Evolutionary conservation across 169 alveolate species (phyloP).

Genomic region (Plasmodium relictum): DNA sequence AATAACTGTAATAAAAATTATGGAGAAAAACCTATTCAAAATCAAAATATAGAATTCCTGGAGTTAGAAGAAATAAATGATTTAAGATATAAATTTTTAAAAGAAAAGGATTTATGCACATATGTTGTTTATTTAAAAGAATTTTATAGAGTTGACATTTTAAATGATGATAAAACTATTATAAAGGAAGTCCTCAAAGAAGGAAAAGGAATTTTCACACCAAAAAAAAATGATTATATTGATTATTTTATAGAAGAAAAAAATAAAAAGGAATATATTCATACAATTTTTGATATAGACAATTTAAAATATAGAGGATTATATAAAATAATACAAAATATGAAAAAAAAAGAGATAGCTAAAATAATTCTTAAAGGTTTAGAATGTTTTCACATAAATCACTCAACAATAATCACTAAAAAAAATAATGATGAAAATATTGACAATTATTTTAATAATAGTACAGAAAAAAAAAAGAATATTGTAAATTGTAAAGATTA

Average conservation of each 20-base stretch:
- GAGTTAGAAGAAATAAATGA: slow-evolving; percentile 39
- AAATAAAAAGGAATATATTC: slow-evolving; percentile 51
- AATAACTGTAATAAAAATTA: neutral
- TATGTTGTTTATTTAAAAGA: slow-evolving; percentile 74
- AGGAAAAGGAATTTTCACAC: slow-evolving; percentile 67
- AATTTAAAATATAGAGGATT: slow-evolving; percentile 76
- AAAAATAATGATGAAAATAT: neutral
- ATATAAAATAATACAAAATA: slow-evolving; percentile 54
- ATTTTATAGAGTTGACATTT: slow-evolving; percentile 56
- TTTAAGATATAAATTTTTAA: slow-evolving; percentile 60
- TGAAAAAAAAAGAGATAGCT: slow-evolving; percentile 73
- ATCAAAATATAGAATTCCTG: neutral
- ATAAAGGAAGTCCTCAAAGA: slow-evolving; percentile 70
- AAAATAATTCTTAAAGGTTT: slow-evolving; percentile 53
- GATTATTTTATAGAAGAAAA: slow-evolving; percentile 64
- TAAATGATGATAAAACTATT: slow-evolving; percentile 69
- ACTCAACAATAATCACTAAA: neutral
- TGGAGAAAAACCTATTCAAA: neutral
- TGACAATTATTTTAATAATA: neutral
- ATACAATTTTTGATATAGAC: slow-evolving; percentile 50
- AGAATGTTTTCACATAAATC: slow-evolving; percentile 54
- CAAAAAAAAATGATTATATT: slow-evolving; percentile 76
- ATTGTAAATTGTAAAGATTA: neutral
- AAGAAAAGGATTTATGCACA: slow-evolving; percentile 48
- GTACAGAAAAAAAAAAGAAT: neutral